A percentile compares a stretch with the other conserved stretches of the same genome.
Conservation (phyloP, 352 stramenopile genomes). For the Paralagenidium karlingii region DNA sequence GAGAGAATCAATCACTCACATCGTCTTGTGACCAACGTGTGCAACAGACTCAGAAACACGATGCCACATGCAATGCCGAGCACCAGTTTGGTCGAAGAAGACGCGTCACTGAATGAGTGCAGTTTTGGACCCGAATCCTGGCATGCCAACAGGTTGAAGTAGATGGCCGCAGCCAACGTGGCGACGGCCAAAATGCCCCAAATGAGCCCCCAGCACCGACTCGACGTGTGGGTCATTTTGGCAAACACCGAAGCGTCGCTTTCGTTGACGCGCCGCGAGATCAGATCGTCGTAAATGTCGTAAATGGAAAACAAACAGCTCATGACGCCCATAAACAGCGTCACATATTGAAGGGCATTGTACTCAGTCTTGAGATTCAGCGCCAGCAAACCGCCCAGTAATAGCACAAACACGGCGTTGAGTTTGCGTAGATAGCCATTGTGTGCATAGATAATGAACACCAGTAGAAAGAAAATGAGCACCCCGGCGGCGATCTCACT, state of each 20-base stretch:
- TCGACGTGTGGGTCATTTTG: constrained; percentile 85
- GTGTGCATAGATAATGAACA: constrained; percentile 83
- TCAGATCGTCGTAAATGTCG: constrained; percentile 86
- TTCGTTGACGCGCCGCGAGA: constrained; percentile 78
- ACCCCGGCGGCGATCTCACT: constrained; percentile 65
- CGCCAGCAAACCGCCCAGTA: constrained; percentile 63
- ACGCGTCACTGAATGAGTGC: constrained; percentile 33
- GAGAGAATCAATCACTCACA: constrained; percentile 32
- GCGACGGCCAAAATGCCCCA: constrained; percentile 70
- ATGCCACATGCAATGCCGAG: constrained; percentile 28
- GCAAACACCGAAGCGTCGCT: constrained; percentile 80
- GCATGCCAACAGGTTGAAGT: constrained; percentile 72
- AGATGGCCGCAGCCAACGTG: constrained; percentile 64
- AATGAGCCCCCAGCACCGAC: constrained; percentile 83
- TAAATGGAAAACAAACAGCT: constrained; percentile 87
- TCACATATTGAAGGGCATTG: constrained; percentile 69
- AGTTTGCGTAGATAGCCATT: constrained; percentile 77
- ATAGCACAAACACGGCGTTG: constrained; percentile 73
- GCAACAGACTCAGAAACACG: constrained; percentile 38
- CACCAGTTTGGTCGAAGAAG: constrained; percentile 39
- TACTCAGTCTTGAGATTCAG: constrained; percentile 51
- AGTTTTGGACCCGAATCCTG: constrained; percentile 33
- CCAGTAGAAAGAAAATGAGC: constrained; percentile 77
- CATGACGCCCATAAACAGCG: constrained; percentile 84
- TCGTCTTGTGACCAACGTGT: constrained; percentile 53